phyloP scores from a whole-genome alignment of 805 yeast species.

The Lachancea nothofagi region DNA sequence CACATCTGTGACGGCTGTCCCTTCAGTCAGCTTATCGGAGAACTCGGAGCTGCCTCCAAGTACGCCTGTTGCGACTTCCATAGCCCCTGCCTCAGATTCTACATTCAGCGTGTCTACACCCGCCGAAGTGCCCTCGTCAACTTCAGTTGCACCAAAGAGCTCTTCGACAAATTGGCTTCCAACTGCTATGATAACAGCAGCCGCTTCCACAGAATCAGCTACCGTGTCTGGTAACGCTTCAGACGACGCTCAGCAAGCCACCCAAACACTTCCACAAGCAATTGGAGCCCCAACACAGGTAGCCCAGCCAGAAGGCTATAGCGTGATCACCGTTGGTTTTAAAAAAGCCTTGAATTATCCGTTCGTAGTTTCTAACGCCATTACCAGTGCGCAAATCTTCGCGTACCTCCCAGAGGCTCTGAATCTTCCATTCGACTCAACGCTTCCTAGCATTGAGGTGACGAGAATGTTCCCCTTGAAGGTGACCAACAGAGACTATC shows the following conservation, averaged over 20 bases:
- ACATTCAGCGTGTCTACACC: too few species aligned
- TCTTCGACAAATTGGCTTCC: conserved; percentile 63
- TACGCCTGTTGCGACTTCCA: too few species aligned
- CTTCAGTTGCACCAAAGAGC: conserved; percentile 14
- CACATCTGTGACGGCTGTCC: too few species aligned
- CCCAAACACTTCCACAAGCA: conserved; percentile 39
- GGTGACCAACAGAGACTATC: conserved; percentile 49
- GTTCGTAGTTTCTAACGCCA: conserved; percentile 77
- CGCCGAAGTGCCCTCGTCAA: conserved; percentile 2
- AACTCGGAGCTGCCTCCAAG: too few species aligned
- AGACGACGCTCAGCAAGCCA: conserved; percentile 39
- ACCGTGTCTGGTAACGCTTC: conserved; percentile 30
- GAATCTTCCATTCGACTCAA: conserved; percentile 49
- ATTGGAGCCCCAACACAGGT: conserved; percentile 36
- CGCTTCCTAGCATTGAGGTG: conserved; percentile 53
- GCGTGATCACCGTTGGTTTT: conserved; percentile 41
- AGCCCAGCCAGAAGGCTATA: conserved; percentile 26
- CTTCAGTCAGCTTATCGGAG: too few species aligned
- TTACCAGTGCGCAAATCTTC: conserved; percentile 67
- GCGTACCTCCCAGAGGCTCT: conserved; percentile 74
- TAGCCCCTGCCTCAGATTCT: too few species aligned
- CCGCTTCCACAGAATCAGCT: conserved; percentile 17
- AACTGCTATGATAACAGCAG: conserved; percentile 68
- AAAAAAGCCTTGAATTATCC: conserved; percentile 74
- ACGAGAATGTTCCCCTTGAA: conserved; percentile 70